phyloP scores from a whole-genome alignment of 2,329 filamentous ascomycete genomes.

The Penicillium concentricum region DNA sequence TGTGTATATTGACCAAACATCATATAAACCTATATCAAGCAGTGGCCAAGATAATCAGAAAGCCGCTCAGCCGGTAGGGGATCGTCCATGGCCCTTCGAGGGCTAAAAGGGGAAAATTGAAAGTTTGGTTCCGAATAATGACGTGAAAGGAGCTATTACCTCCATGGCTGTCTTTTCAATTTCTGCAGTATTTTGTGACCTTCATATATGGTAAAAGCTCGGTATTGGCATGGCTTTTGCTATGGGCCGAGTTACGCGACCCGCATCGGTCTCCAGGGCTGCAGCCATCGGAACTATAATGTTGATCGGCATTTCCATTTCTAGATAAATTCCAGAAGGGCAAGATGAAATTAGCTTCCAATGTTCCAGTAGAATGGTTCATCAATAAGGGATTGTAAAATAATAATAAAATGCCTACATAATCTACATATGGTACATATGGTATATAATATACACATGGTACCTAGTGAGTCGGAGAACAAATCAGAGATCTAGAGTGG shows the following conservation, averaged over 20 bases:
- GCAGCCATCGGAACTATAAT: constrained; percentile 17
- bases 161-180: background rate
- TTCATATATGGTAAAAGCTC: constrained; percentile 6
- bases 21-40: too few relatives aligned
- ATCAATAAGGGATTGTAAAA: too few relatives aligned
- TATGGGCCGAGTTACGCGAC: background rate
- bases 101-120: background rate
- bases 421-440: too few relatives aligned
- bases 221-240: constrained; percentile 41
- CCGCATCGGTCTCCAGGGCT: background rate
- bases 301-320: constrained; percentile 14
- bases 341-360: background rate
- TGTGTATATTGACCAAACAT: too few relatives aligned
- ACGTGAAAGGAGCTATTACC: background rate
- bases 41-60: too few relatives aligned
- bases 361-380: background rate
- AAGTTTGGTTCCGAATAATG: background rate
- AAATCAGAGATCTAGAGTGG: too few relatives aligned
- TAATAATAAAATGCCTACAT: too few relatives aligned
- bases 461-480: too few relatives aligned
- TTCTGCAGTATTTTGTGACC: background rate
- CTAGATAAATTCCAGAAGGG: constrained; percentile 13
- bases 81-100: background rate
- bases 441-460: too few relatives aligned
- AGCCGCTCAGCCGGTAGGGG: background rate